Evolutionary conservation across 2,329 filamentous ascomycete species (phyloP).

Genomic region (Hymenoscyphus fraxineus): DNA sequence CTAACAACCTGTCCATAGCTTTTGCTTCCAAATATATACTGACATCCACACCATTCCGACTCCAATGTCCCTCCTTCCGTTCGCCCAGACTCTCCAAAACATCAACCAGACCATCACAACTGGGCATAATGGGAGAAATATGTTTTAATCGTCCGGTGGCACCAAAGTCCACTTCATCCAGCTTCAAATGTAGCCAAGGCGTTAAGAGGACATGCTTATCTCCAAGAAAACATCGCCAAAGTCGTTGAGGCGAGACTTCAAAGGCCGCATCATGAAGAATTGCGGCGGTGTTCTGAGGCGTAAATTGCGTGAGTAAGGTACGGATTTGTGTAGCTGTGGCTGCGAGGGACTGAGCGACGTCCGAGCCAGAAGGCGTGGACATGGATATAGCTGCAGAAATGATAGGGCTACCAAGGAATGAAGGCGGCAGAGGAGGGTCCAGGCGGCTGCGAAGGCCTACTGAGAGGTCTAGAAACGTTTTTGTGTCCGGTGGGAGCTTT

Average conservation of each 20-base stretch:
- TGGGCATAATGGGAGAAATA: conserved; percentile 42
- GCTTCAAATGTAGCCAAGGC: conserved; percentile 40
- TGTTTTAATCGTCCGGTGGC: conserved; percentile 31
- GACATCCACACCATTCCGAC: conserved; percentile 36
- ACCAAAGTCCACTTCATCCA: conserved; percentile 43
- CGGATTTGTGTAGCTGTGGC: conserved; percentile 36
- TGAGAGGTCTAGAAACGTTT: conserved; percentile 38
- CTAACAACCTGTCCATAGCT: conserved; percentile 31
- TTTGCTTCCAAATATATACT: conserved; percentile 35
- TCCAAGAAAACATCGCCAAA: conserved; percentile 47
- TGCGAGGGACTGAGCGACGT: conserved; percentile 12
- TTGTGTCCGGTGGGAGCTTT: conserved; percentile 24
- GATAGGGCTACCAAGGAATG: conserved; percentile 44
- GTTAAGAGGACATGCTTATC: conserved; percentile 41
- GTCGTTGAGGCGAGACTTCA: conserved; percentile 43
- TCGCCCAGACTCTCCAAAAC: conserved; percentile 36
- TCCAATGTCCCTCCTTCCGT: conserved; percentile 21
- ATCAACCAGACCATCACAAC: conserved; percentile 42
- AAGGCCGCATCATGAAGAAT: conserved; percentile 42
- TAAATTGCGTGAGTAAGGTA: conserved; percentile 37
- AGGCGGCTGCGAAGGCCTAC: conserved; percentile 41
- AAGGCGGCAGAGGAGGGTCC: conserved; percentile 38
- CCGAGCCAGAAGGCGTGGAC: not conserved
- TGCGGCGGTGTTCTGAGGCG: conserved; percentile 37
- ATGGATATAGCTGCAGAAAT: conserved; percentile 37